These are phyloP conservation scores for Termitomyces sp. DNA, from an alignment of 768 basidiomycete species.

Conservation along the genomic window DNA sequence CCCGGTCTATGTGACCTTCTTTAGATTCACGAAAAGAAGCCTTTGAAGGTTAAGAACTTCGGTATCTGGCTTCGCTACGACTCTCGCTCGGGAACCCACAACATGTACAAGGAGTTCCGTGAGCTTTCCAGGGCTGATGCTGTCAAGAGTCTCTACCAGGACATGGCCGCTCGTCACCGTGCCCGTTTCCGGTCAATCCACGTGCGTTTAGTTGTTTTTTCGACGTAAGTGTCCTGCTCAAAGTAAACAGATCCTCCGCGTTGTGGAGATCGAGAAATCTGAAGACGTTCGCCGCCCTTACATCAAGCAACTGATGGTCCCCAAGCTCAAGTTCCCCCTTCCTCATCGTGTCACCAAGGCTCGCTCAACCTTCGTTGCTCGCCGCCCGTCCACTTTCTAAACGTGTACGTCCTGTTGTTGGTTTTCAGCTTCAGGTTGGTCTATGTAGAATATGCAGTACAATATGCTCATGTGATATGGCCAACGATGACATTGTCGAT, in stretches of 20 bases:
- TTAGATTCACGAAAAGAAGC: constrained; percentile 97
- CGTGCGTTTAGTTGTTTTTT: constrained; percentile 38
- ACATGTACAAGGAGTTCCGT: constrained; percentile 99
- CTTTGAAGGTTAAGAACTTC: constrained; percentile 99
- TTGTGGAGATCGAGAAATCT: constrained; percentile 90
- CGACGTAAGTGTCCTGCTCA: not conserved
- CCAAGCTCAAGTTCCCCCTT: constrained; percentile 94
- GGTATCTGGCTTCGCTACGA: constrained; percentile 99
- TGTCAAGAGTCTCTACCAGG: constrained; percentile 96
- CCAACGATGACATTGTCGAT: constrained; percentile 16
- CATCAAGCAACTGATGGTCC: constrained; percentile 92
- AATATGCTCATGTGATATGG: constrained; percentile 12
- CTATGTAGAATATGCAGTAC: constrained; percentile 13
- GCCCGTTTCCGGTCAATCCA: constrained; percentile 99
- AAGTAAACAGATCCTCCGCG: constrained; percentile 79
- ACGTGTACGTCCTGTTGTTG: constrained; percentile 1
- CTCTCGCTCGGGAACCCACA: constrained; percentile 99
- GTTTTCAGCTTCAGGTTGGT: constrained; percentile 1
- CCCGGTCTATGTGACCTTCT: constrained; percentile 25
- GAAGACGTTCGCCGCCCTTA: constrained; percentile 93
- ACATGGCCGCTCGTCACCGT: constrained; percentile 99
- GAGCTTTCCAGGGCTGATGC: constrained; percentile 93
- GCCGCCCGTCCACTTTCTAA: constrained; percentile 72
- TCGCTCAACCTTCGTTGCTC: constrained; percentile 76
- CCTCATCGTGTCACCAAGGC: constrained; percentile 82